Conservation (phyloP, 2,329 filamentous ascomycete genomes). For the Elsinoe necatrix region DNA sequence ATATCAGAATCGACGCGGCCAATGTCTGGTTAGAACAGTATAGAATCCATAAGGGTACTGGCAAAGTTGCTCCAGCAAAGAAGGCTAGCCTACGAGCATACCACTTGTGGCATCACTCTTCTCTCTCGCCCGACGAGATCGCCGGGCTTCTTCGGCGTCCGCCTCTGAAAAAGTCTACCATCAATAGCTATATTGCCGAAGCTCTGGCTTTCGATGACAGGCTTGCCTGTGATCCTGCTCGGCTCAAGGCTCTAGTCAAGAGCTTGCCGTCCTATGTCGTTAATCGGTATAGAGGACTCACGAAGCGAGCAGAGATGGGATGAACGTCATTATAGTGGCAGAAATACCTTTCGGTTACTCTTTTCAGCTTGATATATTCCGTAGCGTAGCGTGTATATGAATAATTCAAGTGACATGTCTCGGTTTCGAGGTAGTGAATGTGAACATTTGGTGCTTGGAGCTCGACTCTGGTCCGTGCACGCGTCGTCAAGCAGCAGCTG, state of each 20-base stretch:
- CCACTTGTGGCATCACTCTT: conserved; percentile 54
- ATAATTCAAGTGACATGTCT: background rate
- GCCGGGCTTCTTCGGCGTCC: conserved; percentile 52
- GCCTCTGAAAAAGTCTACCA: conserved; percentile 49
- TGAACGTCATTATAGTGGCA: background rate
- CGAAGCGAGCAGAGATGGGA: background rate
- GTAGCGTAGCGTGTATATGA: conserved; percentile 9
- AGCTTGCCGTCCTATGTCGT: conserved; percentile 22
- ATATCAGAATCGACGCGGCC: conserved; percentile 16
- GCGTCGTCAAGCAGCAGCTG: background rate
- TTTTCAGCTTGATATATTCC: background rate
- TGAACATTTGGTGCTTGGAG: background rate
- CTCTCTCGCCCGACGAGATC: conserved; percentile 42
- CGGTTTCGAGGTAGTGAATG: background rate
- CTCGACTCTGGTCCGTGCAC: conserved; percentile 2
- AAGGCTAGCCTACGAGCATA: conserved; percentile 47
- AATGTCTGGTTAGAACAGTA: conserved; percentile 19
- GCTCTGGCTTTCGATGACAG: conserved; percentile 43
- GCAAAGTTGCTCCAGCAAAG: background rate
- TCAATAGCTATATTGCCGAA: conserved; percentile 51
- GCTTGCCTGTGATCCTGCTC: conserved; percentile 39
- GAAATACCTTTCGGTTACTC: background rate
- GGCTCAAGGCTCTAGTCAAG: conserved; percentile 22
- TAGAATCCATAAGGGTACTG: background rate
- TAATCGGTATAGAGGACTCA: conserved; percentile 19